These are phyloP conservation scores for Phytopythium helicoides DNA, from an alignment of 352 stramenopile species.

Conservation along the genomic window DNA sequence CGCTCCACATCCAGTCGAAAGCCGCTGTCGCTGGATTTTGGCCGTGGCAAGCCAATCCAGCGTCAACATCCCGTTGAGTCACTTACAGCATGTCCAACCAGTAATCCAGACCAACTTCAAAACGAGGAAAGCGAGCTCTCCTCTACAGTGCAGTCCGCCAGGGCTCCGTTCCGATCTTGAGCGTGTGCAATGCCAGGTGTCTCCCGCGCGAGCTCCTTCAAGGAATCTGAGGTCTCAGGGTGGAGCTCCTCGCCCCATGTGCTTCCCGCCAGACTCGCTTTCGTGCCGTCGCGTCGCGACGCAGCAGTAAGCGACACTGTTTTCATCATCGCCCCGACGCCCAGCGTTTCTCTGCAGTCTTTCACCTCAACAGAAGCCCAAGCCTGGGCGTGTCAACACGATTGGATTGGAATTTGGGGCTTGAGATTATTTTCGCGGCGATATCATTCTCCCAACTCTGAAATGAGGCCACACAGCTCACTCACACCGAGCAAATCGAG, in stretches of 20 bases:
- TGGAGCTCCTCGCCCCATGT: background rate
- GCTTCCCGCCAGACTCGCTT: background rate
- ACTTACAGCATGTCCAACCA: background rate
- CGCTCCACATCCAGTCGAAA: too few species aligned
- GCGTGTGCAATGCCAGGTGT: background rate
- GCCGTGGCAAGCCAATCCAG: background rate
- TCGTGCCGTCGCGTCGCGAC: background rate
- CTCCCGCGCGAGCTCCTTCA: background rate
- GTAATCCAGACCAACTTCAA: slow-evolving; percentile 6
- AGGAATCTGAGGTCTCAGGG: too few species aligned
- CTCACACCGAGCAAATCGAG: too few species aligned
- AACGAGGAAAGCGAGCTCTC: background rate
- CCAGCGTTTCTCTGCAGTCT: slow-evolving; percentile 1
- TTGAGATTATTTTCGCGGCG: too few species aligned
- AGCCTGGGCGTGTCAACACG: too few species aligned
- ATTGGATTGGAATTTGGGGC: too few species aligned
- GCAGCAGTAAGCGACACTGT: slow-evolving; percentile 1
- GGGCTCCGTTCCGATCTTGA: slow-evolving; percentile 1
- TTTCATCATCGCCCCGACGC: slow-evolving; percentile 9
- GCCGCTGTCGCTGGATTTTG: background rate
- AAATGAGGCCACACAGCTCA: too few species aligned
- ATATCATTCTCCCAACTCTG: too few species aligned
- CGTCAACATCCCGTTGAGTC: background rate
- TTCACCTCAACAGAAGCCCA: background rate
- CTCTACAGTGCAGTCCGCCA: background rate